These are phyloP conservation scores for Trichoderma reesei DNA, from an alignment of 495 filamentous ascomycete species.

Conservation along the genomic window DNA sequence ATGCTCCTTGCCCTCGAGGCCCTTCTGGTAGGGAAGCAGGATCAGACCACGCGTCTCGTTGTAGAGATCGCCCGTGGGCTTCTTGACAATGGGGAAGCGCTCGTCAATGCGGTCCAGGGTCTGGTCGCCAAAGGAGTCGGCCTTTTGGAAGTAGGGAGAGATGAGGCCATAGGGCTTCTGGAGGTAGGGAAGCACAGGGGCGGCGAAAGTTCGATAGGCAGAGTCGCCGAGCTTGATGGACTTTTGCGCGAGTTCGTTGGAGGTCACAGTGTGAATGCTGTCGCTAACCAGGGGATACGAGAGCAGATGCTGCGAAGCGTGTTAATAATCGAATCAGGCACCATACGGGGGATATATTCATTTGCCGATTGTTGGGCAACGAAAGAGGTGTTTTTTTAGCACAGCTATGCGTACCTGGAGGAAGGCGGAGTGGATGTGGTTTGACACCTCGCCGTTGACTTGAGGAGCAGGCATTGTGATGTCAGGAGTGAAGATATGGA, in stretches of 20 bases:
- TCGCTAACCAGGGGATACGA: conserved; percentile 82
- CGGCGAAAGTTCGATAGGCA: conserved; percentile 51
- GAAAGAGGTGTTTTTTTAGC: conserved; percentile 7
- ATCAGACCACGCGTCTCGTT: conserved; percentile 53
- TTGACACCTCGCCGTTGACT: conserved; percentile 57
- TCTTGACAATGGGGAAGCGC: conserved; percentile 78
- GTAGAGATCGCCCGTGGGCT: conserved; percentile 70
- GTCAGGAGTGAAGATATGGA: not conserved
- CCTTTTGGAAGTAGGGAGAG: conserved; percentile 72
- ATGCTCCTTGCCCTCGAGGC: conserved; percentile 63
- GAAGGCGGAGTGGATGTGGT: conserved; percentile 45
- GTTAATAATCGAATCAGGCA: conserved; percentile 1
- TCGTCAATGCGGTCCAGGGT: conserved; percentile 65
- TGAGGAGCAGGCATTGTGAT: conserved; percentile 19
- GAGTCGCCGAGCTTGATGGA: conserved; percentile 61
- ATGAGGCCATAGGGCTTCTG: conserved; percentile 65
- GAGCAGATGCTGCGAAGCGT: conserved; percentile 56
- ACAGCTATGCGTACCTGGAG: conserved; percentile 44
- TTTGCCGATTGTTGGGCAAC: conserved; percentile 7
- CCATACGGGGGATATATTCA: not conserved
- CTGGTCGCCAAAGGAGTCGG: conserved; percentile 68
- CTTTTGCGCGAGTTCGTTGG: conserved; percentile 69
- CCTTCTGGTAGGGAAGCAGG: conserved; percentile 55
- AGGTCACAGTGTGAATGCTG: conserved; percentile 64
- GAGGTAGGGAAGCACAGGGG: conserved; percentile 70